Percentiles rank a stretch among this genome's conserved stretches.
These are phyloP conservation scores for Populus tremula DNA, from an alignment of 345 rosid genomes.

Conservation along the genomic window DNA sequence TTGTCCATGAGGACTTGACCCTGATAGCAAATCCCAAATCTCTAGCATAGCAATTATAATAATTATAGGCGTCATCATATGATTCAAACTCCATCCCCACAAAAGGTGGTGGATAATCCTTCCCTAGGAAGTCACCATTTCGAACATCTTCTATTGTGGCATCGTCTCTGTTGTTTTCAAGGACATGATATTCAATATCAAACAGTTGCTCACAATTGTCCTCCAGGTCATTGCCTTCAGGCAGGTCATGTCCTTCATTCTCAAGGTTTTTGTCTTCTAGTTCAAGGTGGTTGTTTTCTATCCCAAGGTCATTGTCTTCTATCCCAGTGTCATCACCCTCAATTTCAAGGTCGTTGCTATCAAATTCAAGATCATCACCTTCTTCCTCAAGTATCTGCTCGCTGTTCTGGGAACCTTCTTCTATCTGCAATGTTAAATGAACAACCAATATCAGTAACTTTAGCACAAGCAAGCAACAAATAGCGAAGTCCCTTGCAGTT, in stretches of 20 bases:
- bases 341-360: slow-evolving; percentile 8
- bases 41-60: slow-evolving; percentile 26
- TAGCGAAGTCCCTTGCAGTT: neutral
- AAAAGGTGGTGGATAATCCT: slow-evolving; percentile 16
- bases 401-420: slow-evolving; percentile 24
- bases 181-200: slow-evolving; percentile 12
- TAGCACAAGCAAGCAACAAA: neutral
- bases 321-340: slow-evolving; percentile 13
- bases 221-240: slow-evolving; percentile 14
- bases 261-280: slow-evolving; percentile 14
- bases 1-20: slow-evolving; percentile 32
- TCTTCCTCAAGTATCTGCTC: slow-evolving; percentile 24
- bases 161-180: neutral
- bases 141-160: neutral
- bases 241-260: slow-evolving; percentile 15
- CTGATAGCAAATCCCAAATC: slow-evolving; percentile 29
- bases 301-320: slow-evolving; percentile 4
- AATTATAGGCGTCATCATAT: slow-evolving; percentile 28
- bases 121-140: slow-evolving; percentile 6
- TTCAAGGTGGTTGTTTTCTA: slow-evolving; percentile 5
- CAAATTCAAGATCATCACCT: slow-evolving; percentile 23
- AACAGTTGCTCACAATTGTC: slow-evolving; percentile 3
- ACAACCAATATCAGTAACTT: neutral
- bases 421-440: slow-evolving; percentile 17
- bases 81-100: slow-evolving; percentile 31